Evolutionary conservation across 495 filamentous ascomycete genomes (phyloP).

Genomic region (Pseudevernia furfuracea): DNA sequence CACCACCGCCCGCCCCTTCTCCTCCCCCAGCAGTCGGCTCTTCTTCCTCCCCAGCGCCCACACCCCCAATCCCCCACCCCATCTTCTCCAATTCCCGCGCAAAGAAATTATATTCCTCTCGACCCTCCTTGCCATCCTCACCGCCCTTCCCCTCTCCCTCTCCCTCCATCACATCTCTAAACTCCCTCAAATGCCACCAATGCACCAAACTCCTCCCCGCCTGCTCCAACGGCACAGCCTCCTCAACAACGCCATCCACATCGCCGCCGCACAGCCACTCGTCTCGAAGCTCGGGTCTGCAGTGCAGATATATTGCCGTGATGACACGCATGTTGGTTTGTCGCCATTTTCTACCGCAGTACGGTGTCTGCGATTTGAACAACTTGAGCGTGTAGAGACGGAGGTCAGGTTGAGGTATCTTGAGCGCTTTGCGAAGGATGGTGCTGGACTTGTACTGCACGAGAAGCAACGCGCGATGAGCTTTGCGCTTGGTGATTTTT

Average conservation of each 20-base stretch:
- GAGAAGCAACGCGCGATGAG: slow-evolving; percentile 84
- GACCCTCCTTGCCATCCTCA: slow-evolving; percentile 41
- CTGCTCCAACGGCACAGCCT: slow-evolving; percentile 83
- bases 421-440: slow-evolving; percentile 80
- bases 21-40: slow-evolving; percentile 39
- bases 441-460: slow-evolving; percentile 90
- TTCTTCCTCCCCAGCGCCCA: slow-evolving; percentile 33
- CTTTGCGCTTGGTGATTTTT: slow-evolving; percentile 90
- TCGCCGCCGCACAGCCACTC: slow-evolving; percentile 91
- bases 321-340: slow-evolving; percentile 98
- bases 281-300: slow-evolving; percentile 82
- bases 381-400: slow-evolving; percentile 93
- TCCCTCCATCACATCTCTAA: slow-evolving; percentile 71
- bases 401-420: slow-evolving; percentile 78
- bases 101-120: slow-evolving; percentile 84
- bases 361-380: slow-evolving; percentile 96
- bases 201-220: slow-evolving; percentile 78
- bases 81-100: slow-evolving; percentile 79
- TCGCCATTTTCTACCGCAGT: slow-evolving; percentile 96
- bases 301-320: slow-evolving; percentile 90
- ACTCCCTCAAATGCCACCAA: slow-evolving; percentile 82
- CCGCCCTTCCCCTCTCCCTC: slow-evolving; percentile 26
- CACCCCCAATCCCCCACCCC: slow-evolving; percentile 44
- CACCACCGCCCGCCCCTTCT: slow-evolving; percentile 36
- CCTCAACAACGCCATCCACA: slow-evolving; percentile 86